Evolutionary conservation across 495 filamentous ascomycete genomes (phyloP), one percentile per base, ranked within the genome.

Genomic region (Hypoxylon perforatum): DNA sequence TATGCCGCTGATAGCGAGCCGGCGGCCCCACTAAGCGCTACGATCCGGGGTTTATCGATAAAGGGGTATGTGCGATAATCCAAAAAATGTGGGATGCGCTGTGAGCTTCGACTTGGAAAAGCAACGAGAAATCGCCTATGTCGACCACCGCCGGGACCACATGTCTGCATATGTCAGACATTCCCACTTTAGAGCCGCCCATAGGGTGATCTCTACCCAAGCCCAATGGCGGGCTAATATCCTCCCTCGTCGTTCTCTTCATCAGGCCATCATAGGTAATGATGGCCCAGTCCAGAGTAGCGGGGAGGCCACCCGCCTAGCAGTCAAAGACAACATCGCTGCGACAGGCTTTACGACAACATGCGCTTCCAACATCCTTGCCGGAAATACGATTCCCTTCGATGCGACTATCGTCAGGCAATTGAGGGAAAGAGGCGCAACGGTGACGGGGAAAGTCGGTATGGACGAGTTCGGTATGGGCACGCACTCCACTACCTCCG

Each of bases 401-500:
- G 86, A 92, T 73, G 93, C 95, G 7, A 94, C 91, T 3, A 92
- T 97, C 33, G 86, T 97, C 11, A 69, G 60, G 10, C 81, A 84
- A 56, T 82, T 97, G 45, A 83, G 86, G 64, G 70, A 81, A 49
- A 82, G 87, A 18, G 92, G 92, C 38, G 89, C 88, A 4, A 74
- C 83, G 17, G 73, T 96, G 3, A 81, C 86, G 14, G 90, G 90
- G 7, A 97, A 97, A 75, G 93, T 93, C 0, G 97, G 96, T 75
- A 82, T 99, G 69, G 95, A 99, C 81, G 95, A 98, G 73, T 99
- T 98, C 77, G 95, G 95, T 18, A 99, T 99, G 95, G 95, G 95
- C 36, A 96, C 93, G 10, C 91, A 98, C 78, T 92, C 92, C 14
- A 85, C 82, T 2, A 77, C 93, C 72, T 96, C 94, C 17, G 73